These are phyloP conservation scores for Lunularia cruciata DNA, from an alignment of 225 moss, liverwort and hornwort genomes.

Conservation along the genomic window DNA sequence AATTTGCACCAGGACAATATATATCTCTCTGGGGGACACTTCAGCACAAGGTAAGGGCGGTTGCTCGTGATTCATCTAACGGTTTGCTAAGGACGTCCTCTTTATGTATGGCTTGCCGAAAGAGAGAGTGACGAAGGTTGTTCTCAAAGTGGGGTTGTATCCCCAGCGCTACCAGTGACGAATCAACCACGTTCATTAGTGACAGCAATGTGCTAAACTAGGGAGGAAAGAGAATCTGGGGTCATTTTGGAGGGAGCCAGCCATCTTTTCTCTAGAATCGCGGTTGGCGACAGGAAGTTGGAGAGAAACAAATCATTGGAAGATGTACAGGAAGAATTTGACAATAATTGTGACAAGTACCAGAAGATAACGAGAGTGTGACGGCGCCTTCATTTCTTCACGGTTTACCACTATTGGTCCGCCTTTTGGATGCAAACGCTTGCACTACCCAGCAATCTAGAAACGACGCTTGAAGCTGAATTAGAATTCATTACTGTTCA, in stretches of 20 bases:
- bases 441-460: constrained; percentile 2
- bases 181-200: too few relatives aligned
- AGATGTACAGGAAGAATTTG: constrained; percentile 13
- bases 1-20: neutral
- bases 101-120: too few relatives aligned
- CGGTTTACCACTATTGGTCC: neutral
- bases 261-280: neutral
- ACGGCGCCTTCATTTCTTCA: constrained; percentile 6
- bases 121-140: too few relatives aligned
- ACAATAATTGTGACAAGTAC: constrained; percentile 4
- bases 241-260: neutral
- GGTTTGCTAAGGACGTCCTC: neutral
- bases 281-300: neutral
- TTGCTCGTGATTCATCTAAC: neutral
- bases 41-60: neutral
- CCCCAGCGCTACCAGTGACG: too few relatives aligned
- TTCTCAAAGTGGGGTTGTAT: too few relatives aligned
- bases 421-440: neutral
- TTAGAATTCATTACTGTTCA: too few relatives aligned
- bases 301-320: constrained; percentile 14
- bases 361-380: neutral
- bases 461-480: too few relatives aligned
- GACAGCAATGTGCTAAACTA: too few relatives aligned
- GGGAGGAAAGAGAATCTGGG: neutral
- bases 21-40: neutral